A percentile compares a stretch with the other conserved stretches of the same genome.
Evolutionary conservation across 2,329 filamentous ascomycete species (phyloP).

Genomic region (Aspergillus arachidicola): DNA sequence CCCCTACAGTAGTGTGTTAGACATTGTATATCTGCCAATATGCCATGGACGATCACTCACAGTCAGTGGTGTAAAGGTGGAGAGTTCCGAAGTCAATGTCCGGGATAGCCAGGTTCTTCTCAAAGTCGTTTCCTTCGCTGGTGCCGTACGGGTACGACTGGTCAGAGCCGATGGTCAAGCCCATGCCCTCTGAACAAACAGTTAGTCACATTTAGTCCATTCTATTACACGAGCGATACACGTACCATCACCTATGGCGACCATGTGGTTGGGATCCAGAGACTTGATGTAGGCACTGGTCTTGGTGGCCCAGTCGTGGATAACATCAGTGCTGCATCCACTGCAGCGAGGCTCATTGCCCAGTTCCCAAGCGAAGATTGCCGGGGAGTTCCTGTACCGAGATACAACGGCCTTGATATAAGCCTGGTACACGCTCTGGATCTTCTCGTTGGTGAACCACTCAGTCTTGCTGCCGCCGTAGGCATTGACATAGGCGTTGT

Average conservation of each 20-base stretch:
- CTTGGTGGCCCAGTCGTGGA: constrained; percentile 17
- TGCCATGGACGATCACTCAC: background rate
- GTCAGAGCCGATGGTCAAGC: constrained; percentile 17
- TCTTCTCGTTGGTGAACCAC: constrained; percentile 17
- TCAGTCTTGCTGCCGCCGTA: constrained; percentile 11
- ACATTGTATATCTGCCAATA: background rate
- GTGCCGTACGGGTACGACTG: constrained; percentile 18
- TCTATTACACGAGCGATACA: fast-evolving
- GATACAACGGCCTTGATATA: constrained; percentile 19
- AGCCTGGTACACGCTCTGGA: constrained; percentile 16
- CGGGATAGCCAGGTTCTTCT: constrained; percentile 9
- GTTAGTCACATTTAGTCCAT: background rate
- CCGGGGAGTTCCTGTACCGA: constrained; percentile 14
- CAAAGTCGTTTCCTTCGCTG: constrained; percentile 17
- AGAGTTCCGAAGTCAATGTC: constrained; percentile 19
- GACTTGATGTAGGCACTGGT: constrained; percentile 20
- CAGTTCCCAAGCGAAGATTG: constrained; percentile 19
- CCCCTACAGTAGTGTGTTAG: background rate
- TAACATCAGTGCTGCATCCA: constrained; percentile 13
- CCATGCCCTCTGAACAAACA: background rate
- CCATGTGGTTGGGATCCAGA: constrained; percentile 17
- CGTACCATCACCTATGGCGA: constrained; percentile 18
- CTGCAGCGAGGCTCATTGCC: constrained; percentile 20
- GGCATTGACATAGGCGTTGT: constrained; percentile 18
- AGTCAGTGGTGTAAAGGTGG: constrained; percentile 6